Base-by-base conservation (phyloP, 495 filamentous ascomycete genomes). In the Neurospora sp. region DNA sequence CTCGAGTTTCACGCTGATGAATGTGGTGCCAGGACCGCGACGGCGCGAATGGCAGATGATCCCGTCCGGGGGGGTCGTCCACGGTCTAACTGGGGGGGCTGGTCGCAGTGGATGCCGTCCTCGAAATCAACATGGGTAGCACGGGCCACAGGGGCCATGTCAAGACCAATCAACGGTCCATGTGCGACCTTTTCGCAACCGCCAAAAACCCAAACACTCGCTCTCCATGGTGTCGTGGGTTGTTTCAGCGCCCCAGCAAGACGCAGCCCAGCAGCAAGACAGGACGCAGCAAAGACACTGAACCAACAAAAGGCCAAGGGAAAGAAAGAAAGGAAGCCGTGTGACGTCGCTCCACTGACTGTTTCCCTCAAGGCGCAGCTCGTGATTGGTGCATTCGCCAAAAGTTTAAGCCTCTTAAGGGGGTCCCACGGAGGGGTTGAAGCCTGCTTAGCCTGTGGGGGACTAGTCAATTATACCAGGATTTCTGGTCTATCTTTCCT, bases 381-480 rank as follows among this genome's bases (percentile, higher is more conserved):
- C 54, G 70, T 78, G 75, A 79, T 80, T 80, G 77, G 78, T 20
- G 69, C 72, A 35, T 12, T n/a, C 16, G 31, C 41, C 44, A 39
- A 42, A 54, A 73, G 74, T 74, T 79, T 71, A 74, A 74, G 72
- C 54, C 54, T 66, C 54, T 37, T 18, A 35, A 66, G 31, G 27
- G 75, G 71, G 75, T 54, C 62, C 40, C 71, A 66, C 60, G 40
- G 71, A 72, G 73, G 41, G 72, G 75, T 40, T 49, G 39, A 69
- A 72, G 74, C 73, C 71, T 74, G 74, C 49, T 75, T 69, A 37
- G 72, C 39, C 23, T 39, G 27, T 60, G 70, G 71, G 70, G 39
- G 42, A 37, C 40, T 72, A 35, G 54, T 62, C 49, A 60, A 60
- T 60, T 27, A 31, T 16, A 31, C 54, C 23, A 62, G 54, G 54